A percentile compares a stretch with the other conserved stretches of the same genome.
Evolutionary conservation across 768 basidiomycete genomes (phyloP).

Genomic region (Mycena olivaceomarginata): DNA sequence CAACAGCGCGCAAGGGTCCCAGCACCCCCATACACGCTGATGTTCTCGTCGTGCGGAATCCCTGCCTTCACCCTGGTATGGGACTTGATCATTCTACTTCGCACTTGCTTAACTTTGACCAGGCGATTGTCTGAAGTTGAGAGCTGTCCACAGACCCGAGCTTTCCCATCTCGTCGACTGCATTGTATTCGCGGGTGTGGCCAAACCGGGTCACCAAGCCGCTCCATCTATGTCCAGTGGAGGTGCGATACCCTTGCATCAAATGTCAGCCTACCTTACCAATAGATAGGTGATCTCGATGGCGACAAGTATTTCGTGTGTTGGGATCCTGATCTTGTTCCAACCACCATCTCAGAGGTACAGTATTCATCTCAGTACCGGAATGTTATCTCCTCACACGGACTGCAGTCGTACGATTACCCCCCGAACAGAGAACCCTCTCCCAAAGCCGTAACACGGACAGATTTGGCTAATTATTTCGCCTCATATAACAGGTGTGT

Average conservation of each 20-base stretch:
- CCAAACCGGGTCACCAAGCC: slow-evolving; percentile 73
- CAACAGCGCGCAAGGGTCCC: slow-evolving; percentile 68
- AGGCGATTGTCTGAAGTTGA: slow-evolving; percentile 81
- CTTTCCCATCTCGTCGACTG: slow-evolving; percentile 79
- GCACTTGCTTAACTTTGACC: not conserved
- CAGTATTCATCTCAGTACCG: slow-evolving; percentile 13
- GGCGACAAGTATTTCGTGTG: slow-evolving; percentile 83
- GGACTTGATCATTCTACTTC: not conserved
- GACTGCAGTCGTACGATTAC: slow-evolving; percentile 79
- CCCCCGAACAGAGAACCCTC: slow-evolving; percentile 76
- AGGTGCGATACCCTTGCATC: slow-evolving; percentile 42
- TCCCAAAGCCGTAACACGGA: slow-evolving; percentile 68
- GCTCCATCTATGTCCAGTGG: slow-evolving; percentile 85
- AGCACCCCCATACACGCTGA: slow-evolving; percentile 76
- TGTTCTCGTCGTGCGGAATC: slow-evolving; percentile 80
- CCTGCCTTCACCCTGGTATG: slow-evolving; percentile 80
- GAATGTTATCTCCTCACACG: not conserved
- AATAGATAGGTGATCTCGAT: slow-evolving; percentile 69
- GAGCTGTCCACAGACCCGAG: slow-evolving; percentile 71
- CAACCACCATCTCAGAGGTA: slow-evolving; percentile 72
- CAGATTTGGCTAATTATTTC: slow-evolving; percentile 80
- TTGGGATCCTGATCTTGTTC: slow-evolving; percentile 81
- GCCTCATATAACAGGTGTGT: slow-evolving; percentile 76
- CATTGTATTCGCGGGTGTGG: slow-evolving; percentile 78
- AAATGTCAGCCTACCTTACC: not conserved